Percentiles rank a stretch among this genome's conserved stretches.
These are phyloP conservation scores for Mycena kentingensis DNA, from an alignment of 768 basidiomycete species.

Conservation along the genomic window DNA sequence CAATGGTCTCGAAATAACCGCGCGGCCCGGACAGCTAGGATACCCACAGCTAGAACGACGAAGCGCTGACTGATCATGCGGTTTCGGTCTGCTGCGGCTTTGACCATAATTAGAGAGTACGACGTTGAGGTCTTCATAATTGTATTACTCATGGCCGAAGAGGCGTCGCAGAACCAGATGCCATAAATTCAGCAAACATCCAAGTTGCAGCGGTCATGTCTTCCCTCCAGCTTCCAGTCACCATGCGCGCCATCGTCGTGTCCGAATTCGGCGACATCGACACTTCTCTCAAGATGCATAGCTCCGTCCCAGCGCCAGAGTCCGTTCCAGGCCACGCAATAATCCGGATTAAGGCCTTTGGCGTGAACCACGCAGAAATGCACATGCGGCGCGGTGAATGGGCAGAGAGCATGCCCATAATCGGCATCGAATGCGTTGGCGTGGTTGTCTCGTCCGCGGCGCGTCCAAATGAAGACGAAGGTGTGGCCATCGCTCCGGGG, in stretches of 20 bases:
- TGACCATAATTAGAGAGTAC: no score
- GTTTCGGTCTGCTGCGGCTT: no score
- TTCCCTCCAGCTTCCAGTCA: no score
- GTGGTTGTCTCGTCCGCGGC: conserved; percentile 15
- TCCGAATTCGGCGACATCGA: conserved; percentile 21
- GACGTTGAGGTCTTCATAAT: no score
- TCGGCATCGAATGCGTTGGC: conserved; percentile 28
- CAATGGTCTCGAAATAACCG: no score
- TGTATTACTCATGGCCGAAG: no score
- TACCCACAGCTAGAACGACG: no score
- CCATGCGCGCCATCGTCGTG: conserved; percentile 26
- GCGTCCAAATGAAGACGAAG: not conserved
- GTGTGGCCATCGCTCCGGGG: conserved; percentile 12
- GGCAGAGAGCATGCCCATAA: conserved; percentile 26
- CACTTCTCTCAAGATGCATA: conserved; percentile 11
- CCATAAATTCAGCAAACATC: no score
- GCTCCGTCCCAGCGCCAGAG: conserved; percentile 11
- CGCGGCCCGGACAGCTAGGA: no score
- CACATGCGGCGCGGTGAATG: conserved; percentile 30
- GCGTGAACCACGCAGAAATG: conserved; percentile 29
- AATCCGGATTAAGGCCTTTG: conserved; percentile 25
- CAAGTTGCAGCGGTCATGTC: no score
- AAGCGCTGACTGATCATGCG: no score
- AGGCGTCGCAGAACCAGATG: no score
- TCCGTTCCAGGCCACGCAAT: conserved; percentile 20